A percentile compares a stretch with the other conserved stretches of the same genome.
phyloP scores from a whole-genome alignment of 2,329 filamentous ascomycete species.

The Ophiocordyceps camponoti-saundersi region DNA sequence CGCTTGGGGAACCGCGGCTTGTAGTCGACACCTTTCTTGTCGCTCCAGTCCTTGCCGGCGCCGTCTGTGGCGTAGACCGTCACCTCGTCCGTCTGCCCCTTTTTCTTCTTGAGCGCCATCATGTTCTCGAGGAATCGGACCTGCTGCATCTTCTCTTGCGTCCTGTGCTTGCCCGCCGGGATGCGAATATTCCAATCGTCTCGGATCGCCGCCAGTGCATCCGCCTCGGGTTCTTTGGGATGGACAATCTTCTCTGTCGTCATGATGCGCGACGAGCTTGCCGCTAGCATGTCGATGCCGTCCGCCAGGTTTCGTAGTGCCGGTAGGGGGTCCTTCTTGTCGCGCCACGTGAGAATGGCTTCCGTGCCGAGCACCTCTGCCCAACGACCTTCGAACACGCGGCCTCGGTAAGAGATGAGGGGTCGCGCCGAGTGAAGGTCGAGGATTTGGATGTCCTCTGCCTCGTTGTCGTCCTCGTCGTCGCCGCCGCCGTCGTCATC shows the following conservation, averaged over 20 bases:
- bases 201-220: slow-evolving; percentile 20
- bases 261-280: slow-evolving; percentile 45
- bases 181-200: slow-evolving; percentile 26
- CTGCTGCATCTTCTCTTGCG: slow-evolving; percentile 28
- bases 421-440: slow-evolving; percentile 64
- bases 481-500: neutral
- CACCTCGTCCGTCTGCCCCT: slow-evolving; percentile 48
- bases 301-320: slow-evolving; percentile 26
- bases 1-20: slow-evolving; percentile 13
- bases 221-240: slow-evolving; percentile 20
- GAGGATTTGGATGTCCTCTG: slow-evolving; percentile 54
- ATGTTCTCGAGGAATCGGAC: slow-evolving; percentile 47
- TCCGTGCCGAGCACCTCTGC: slow-evolving; percentile 71
- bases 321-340: slow-evolving; percentile 14
- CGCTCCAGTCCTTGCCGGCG: slow-evolving; percentile 21
- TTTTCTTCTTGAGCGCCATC: slow-evolving; percentile 45
- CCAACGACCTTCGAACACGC: slow-evolving; percentile 70
- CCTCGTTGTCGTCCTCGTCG: slow-evolving; percentile 1
- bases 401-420: slow-evolving; percentile 61
- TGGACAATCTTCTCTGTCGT: slow-evolving; percentile 37
- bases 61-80: slow-evolving; percentile 37
- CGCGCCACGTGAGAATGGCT: slow-evolving; percentile 46
- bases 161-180: slow-evolving; percentile 25
- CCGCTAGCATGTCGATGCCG: slow-evolving; percentile 50
- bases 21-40: slow-evolving; percentile 23